phyloP scores from a whole-genome alignment of 345 rosid genomes.

The Salix dunnii region DNA sequence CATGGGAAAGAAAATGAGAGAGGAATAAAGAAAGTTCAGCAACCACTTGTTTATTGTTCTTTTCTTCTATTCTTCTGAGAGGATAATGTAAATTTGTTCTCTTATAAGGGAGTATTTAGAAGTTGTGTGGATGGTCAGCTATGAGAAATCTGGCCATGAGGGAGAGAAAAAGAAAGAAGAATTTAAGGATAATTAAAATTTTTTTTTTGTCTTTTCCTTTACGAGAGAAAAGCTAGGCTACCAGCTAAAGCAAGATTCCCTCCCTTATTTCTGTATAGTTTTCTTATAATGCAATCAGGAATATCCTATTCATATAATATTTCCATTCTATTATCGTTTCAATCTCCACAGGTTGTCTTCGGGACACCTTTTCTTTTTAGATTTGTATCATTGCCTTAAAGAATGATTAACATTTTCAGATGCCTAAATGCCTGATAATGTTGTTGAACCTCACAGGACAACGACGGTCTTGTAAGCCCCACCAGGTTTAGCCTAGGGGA shows the following conservation, averaged over 20 bases:
- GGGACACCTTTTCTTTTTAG: neutral
- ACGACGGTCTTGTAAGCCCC: neutral
- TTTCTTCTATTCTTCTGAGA: constrained; percentile 17
- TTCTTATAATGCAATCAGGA: constrained; percentile 16
- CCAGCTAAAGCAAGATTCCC: constrained; percentile 23
- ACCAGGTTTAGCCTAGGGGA: neutral
- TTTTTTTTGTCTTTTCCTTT: constrained; percentile 24
- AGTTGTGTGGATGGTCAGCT: constrained; percentile 19
- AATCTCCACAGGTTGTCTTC: neutral
- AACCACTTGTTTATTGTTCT: constrained; percentile 36
- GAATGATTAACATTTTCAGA: neutral
- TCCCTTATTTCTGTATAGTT: constrained; percentile 31
- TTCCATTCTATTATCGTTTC: neutral
- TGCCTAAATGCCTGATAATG: neutral
- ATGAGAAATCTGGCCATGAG: constrained; percentile 12
- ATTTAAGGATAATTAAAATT: constrained; percentile 8
- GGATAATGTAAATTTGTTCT: constrained; percentile 37
- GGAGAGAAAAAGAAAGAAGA: neutral
- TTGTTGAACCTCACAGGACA: neutral
- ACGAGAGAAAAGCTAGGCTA: constrained; percentile 15
- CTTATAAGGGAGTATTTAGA: constrained; percentile 6
- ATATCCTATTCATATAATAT: neutral
- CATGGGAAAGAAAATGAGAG: constrained; percentile 32
- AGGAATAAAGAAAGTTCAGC: constrained; percentile 20
- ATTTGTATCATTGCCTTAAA: neutral